These are phyloP conservation scores for Trichoderma sp. DNA, from an alignment of 2,329 filamentous ascomycete genomes.

Conservation along the genomic window DNA sequence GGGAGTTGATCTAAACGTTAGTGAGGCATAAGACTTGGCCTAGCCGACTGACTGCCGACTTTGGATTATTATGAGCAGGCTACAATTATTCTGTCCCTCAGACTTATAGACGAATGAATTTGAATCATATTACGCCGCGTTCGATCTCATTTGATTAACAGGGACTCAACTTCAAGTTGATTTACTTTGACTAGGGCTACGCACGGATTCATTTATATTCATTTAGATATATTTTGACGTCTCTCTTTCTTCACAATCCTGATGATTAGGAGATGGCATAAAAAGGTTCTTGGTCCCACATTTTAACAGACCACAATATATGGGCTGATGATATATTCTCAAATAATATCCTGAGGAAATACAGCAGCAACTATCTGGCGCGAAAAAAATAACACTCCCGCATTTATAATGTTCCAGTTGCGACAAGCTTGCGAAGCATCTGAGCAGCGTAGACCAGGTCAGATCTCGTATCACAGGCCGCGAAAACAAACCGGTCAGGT, in stretches of 20 bases:
- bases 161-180: not conserved
- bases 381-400: not conserved
- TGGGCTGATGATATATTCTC: not conserved
- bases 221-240: not conserved
- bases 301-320: not conserved
- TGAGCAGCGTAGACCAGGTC: not conserved
- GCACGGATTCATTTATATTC: not conserved
- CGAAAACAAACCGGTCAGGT: conserved; percentile 22
- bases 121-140: no score
- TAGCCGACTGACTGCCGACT: no score
- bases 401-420: not conserved
- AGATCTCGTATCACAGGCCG: not conserved
- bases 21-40: no score
- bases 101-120: not conserved
- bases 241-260: not conserved
- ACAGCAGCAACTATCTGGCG: not conserved
- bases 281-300: not conserved
- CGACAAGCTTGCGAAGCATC: not conserved
- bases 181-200: not conserved
- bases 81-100: no score
- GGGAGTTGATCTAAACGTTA: no score
- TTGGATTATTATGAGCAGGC: no score
- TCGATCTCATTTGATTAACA: not conserved
- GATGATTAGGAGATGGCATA: not conserved
- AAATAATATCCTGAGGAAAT: not conserved